A percentile compares a stretch with the other conserved stretches of the same genome.
Conservation (phyloP, 805 yeast genomes). For the Metschnikowia gruessii region DNA sequence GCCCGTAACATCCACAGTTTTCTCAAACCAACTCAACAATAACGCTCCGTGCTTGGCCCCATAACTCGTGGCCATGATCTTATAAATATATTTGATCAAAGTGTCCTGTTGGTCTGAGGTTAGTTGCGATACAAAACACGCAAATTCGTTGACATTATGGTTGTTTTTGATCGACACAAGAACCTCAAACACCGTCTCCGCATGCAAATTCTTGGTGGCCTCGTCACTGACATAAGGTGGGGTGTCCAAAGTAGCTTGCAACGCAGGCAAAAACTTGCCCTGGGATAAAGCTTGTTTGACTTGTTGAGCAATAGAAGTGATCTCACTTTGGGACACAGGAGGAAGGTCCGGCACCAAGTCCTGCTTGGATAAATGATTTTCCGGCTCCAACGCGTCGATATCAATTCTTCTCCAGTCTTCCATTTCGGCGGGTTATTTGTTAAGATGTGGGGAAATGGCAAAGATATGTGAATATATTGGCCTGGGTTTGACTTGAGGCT, state of each 20-base stretch:
- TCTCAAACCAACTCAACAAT: slow-evolving; percentile 88
- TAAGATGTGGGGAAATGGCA: too few species aligned
- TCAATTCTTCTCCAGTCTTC: slow-evolving; percentile 94
- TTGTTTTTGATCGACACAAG: slow-evolving; percentile 51
- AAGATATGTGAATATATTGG: too few species aligned
- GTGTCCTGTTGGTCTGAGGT: slow-evolving; percentile 66
- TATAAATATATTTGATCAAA: slow-evolving; percentile 79
- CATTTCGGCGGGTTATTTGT: slow-evolving; percentile 29
- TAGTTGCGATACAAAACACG: slow-evolving; percentile 56
- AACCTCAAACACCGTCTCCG: slow-evolving; percentile 60
- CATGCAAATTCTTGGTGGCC: slow-evolving; percentile 45
- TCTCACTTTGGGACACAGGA: slow-evolving; percentile 44
- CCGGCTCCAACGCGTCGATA: slow-evolving; percentile 87
- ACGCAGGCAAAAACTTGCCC: slow-evolving; percentile 70
- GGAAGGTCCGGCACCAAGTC: slow-evolving; percentile 60
- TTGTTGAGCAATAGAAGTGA: slow-evolving; percentile 52
- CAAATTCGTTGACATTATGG: slow-evolving; percentile 65
- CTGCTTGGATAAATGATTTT: slow-evolving; percentile 58
- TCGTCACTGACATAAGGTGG: slow-evolving; percentile 85
- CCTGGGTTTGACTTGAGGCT: too few species aligned
- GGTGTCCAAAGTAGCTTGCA: slow-evolving; percentile 56
- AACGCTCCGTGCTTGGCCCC: slow-evolving; percentile 87
- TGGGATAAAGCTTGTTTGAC: slow-evolving; percentile 62
- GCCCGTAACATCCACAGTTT: slow-evolving; percentile 79
- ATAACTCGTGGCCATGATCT: slow-evolving; percentile 72